phyloP scores from a whole-genome alignment of 495 filamentous ascomycete species.

The Aspergillus sclerotiicarbonarius region DNA sequence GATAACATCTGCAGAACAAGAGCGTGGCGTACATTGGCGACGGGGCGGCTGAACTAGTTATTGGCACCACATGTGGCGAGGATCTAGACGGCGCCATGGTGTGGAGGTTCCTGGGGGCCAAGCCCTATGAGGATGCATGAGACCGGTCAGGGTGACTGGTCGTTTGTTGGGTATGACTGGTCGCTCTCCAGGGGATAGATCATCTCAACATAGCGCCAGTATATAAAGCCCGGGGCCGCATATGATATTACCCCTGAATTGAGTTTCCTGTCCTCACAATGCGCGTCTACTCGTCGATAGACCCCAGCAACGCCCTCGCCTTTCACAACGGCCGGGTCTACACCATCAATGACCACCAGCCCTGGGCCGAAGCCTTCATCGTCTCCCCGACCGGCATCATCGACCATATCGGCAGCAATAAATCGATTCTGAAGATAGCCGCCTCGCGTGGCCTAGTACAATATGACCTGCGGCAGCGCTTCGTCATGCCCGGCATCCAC shows the following conservation, averaged over 20 bases:
- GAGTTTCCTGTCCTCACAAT: not conserved
- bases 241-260: not conserved
- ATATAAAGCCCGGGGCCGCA: not conserved
- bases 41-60: not conserved
- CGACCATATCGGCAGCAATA: not conserved
- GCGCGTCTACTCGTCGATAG: not conserved
- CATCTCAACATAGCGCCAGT: not conserved
- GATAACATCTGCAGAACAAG: not conserved
- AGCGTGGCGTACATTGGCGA: not conserved
- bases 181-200: not conserved
- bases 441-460: not conserved
- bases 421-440: not conserved
- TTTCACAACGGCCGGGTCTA: constrained; percentile 2
- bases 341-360: not conserved
- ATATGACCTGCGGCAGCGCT: constrained; percentile 2
- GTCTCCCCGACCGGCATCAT: not conserved
- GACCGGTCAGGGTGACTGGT: not conserved
- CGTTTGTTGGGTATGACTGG: not conserved
- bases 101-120: not conserved
- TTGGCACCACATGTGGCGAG: not conserved
- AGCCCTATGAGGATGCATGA: not conserved
- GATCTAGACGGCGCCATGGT: not conserved
- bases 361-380: not conserved
- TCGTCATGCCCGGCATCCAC: constrained; percentile 12
- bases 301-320: not conserved